Evolutionary conservation across 1,139 yeast genomes (phyloP).

Genomic region (Lodderomyces margitis): DNA sequence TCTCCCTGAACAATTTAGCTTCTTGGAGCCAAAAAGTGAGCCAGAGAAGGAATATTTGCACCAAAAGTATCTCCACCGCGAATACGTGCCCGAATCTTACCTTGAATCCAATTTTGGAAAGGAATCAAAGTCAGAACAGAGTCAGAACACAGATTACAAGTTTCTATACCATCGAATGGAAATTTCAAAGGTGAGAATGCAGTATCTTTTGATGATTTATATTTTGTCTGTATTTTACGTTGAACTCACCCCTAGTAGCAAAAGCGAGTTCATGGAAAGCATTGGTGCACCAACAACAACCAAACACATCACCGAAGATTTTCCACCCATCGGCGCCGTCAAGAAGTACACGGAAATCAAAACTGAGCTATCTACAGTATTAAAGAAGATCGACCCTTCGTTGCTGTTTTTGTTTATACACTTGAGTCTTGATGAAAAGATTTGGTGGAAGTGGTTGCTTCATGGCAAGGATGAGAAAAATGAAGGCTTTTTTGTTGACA

Average conservation of each 20-base stretch:
- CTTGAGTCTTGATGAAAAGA: conserved; percentile 27
- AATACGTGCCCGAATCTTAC: conserved; percentile 39
- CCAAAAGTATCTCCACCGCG: conserved; percentile 22
- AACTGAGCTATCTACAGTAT: conserved; percentile 23
- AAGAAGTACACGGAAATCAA: conserved; percentile 26
- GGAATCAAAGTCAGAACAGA: conserved; percentile 16
- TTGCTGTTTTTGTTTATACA: conserved; percentile 30
- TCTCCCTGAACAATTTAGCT: conserved; percentile 19
- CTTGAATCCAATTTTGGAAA: conserved; percentile 31
- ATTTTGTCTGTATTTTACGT: conserved; percentile 29
- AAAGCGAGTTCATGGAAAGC: conserved; percentile 23
- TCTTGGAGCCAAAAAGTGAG: conserved; percentile 18
- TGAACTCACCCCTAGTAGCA: conserved; percentile 27
- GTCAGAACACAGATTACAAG: conserved; percentile 23
- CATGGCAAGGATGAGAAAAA: conserved; percentile 36
- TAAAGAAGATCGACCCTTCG: conserved; percentile 25
- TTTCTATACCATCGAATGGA: conserved; percentile 27
- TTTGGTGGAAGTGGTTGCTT: conserved; percentile 46
- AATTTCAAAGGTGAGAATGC: conserved; percentile 27
- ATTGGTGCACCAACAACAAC: conserved; percentile 27
- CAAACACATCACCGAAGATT: conserved; percentile 40
- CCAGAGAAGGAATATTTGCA: conserved; percentile 19
- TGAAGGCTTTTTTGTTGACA: conserved; percentile 25
- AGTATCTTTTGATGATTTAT: conserved; percentile 33
- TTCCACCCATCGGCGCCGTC: conserved; percentile 25